Conservation (phyloP, 2,329 filamentous ascomycete genomes). For the Fusarium sp. region DNA sequence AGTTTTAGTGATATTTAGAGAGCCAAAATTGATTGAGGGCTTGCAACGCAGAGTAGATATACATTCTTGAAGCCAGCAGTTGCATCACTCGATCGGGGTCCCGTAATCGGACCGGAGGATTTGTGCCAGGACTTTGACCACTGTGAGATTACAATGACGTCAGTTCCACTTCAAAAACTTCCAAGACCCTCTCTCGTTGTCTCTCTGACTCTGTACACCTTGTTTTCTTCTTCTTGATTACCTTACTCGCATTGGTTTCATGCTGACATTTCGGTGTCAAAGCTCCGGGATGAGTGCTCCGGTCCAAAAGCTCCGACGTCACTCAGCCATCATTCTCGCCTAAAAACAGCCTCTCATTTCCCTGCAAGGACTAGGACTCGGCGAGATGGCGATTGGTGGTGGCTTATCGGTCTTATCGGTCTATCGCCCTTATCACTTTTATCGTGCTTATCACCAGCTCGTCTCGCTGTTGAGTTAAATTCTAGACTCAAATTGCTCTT, state of each 20-base stretch:
- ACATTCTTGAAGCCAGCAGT: not conserved
- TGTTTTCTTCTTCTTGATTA: not conserved
- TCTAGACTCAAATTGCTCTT: not conserved
- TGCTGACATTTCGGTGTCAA: not conserved
- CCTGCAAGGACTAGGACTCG: not conserved
- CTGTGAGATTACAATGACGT: not conserved
- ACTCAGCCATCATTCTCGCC: not conserved
- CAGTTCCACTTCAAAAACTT: not conserved
- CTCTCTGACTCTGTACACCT: not conserved
- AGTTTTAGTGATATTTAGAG: not conserved
- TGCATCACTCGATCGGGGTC: not conserved
- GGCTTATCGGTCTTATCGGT: not conserved
- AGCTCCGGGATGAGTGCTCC: not conserved
- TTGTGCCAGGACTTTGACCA: not conserved
- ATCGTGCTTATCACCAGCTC: not conserved
- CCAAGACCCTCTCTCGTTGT: not conserved
- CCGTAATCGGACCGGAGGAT: slow-evolving; percentile 4
- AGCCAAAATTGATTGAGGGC: rapidly evolving
- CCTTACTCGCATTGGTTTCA: not conserved
- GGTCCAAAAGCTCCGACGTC: not conserved
- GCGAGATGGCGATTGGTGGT: not conserved
- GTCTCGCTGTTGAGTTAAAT: too few species aligned
- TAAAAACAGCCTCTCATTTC: not conserved
- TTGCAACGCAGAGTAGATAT: not conserved
- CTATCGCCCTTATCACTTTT: not conserved